These are phyloP conservation scores for Xylariales sp. DNA, from an alignment of 2,329 filamentous ascomycete species.

Conservation along the genomic window DNA sequence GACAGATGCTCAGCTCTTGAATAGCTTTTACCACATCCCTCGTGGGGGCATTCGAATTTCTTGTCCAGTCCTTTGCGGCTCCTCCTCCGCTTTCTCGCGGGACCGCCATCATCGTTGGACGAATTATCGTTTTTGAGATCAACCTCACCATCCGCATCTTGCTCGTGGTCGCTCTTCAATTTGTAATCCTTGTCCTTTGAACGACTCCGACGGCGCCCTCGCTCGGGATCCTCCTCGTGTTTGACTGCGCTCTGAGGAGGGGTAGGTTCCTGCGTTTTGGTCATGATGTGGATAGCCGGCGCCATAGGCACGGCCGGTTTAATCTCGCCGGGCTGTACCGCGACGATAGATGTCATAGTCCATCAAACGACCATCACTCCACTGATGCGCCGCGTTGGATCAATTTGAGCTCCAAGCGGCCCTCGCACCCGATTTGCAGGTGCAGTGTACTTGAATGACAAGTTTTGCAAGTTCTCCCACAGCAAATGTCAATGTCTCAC, in stretches of 20 bases:
- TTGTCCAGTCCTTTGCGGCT: constrained; percentile 78
- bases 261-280: constrained; percentile 35
- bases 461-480: too few species aligned
- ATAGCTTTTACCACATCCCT: constrained; percentile 92
- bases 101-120: constrained; percentile 46
- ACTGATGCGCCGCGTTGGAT: too few species aligned
- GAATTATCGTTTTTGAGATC: constrained; percentile 42
- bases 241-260: constrained; percentile 36
- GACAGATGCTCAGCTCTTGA: constrained; percentile 93
- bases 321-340: constrained; percentile 33
- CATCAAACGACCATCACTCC: constrained; percentile 21
- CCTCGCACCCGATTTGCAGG: too few species aligned
- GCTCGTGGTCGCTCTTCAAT: constrained; percentile 34
- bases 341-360: constrained; percentile 40
- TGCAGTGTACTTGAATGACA: too few species aligned
- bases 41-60: constrained; percentile 77
- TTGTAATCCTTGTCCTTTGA: constrained; percentile 37
- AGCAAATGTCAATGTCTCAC: background rate
- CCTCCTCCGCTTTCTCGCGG: constrained; percentile 57
- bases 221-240: constrained; percentile 35
- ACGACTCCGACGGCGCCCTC: constrained; percentile 36
- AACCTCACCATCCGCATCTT: constrained; percentile 28
- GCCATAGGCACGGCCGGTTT: constrained; percentile 34
- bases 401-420: too few species aligned
- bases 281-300: constrained; percentile 37